A percentile compares a stretch with the other conserved stretches of the same genome.
These are phyloP conservation scores for Ogataea nonfermentans DNA, from an alignment of 805 yeast species.

Conservation along the genomic window DNA sequence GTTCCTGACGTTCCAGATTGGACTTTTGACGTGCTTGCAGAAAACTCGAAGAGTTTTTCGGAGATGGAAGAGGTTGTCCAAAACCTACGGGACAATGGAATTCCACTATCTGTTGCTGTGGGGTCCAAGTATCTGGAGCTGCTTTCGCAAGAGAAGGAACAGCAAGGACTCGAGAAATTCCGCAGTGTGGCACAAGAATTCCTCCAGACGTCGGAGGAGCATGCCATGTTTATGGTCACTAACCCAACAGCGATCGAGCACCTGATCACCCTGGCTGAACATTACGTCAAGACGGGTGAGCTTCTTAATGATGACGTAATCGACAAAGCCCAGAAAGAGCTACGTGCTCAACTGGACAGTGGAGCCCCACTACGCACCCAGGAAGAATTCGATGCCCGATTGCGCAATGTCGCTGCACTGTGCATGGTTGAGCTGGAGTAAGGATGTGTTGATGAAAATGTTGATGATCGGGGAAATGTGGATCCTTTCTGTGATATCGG, in stretches of 20 bases:
- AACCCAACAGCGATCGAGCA: conserved; percentile 3
- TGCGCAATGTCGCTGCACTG: conserved; percentile 8
- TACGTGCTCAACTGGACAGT: conserved; percentile 1
- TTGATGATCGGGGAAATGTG: conserved; percentile 2
- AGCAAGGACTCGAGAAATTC: neutral
- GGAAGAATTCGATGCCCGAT: conserved; percentile 4
- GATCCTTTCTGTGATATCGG: conserved; percentile 11
- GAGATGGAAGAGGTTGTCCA: conserved; percentile 5
- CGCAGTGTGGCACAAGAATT: conserved; percentile 1
- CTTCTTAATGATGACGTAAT: conserved; percentile 7
- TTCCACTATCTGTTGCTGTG: conserved; percentile 9
- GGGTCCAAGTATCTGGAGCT: conserved; percentile 7
- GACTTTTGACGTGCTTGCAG: conserved; percentile 6
- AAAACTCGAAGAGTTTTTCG: conserved; percentile 1
- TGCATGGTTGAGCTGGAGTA: too few species aligned
- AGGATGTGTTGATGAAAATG: too few species aligned
- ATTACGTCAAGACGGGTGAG: conserved; percentile 8
- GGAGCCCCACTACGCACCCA: conserved; percentile 1
- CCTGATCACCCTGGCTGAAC: conserved; percentile 9
- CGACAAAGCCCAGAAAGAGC: conserved; percentile 2
- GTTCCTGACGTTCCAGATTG: conserved; percentile 20
- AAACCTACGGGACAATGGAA: neutral
- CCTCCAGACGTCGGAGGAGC: conserved; percentile 2
- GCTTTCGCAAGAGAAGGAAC: conserved; percentile 1
- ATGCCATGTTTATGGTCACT: neutral